Percentiles rank a stretch among this genome's conserved stretches.
phyloP scores from a whole-genome alignment of 345 rosid genomes.

The Populus deltoides region DNA sequence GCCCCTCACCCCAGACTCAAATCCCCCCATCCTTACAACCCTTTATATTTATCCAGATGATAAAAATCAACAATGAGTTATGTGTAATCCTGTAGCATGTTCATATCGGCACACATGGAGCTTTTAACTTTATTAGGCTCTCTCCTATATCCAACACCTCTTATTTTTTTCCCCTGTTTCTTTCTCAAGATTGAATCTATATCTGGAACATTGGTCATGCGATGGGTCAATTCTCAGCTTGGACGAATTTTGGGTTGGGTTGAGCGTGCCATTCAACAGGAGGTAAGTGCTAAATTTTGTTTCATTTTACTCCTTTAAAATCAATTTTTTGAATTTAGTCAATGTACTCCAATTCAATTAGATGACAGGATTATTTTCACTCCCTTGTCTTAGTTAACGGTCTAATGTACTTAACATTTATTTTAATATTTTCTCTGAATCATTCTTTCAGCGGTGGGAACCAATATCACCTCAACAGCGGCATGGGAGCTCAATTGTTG shows the following conservation, averaged over 20 bases:
- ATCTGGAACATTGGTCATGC: constrained; percentile 90
- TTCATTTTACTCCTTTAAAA: not conserved
- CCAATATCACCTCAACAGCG: constrained; percentile 94
- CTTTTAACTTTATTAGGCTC: not conserved
- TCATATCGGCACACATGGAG: not conserved
- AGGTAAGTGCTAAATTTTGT: constrained; percentile 42
- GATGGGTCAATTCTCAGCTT: constrained; percentile 94
- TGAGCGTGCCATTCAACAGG: constrained; percentile 90
- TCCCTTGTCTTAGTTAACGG: not conserved
- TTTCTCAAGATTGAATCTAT: constrained; percentile 65
- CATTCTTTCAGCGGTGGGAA: constrained; percentile 69
- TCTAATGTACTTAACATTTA: not conserved
- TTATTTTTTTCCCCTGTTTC: constrained; percentile 3
- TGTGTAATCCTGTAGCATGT: not conserved
- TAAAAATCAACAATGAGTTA: not conserved
- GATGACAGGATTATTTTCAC: not conserved
- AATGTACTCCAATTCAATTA: not conserved
- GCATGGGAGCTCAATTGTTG: constrained; percentile 92
- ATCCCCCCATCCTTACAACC: too few relatives aligned
- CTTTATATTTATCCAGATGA: not conserved
- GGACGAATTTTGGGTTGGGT: constrained; percentile 89
- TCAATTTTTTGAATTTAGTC: not conserved
- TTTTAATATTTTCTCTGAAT: not conserved
- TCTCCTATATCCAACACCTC: not conserved
- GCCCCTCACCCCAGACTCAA: too few relatives aligned